Percentiles rank a stretch among this genome's conserved stretches.
Evolutionary conservation across 805 yeast genomes (phyloP).

Genomic region (Kodamaea laetipori): DNA sequence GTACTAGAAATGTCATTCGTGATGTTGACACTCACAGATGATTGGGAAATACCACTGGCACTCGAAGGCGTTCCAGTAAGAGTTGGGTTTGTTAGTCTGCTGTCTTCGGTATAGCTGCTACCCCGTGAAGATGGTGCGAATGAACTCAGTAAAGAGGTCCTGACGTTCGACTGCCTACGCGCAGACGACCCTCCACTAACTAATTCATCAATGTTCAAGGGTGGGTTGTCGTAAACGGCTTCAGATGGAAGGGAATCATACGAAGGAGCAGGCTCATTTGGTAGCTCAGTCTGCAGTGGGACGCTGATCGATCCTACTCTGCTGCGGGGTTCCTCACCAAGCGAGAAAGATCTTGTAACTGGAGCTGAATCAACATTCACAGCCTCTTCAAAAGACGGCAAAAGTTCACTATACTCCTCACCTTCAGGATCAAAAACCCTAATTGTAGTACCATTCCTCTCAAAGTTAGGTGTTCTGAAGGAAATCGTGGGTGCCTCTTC

Average conservation of each 20-base stretch:
- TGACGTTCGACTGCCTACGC: constrained; percentile 24
- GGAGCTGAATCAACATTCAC: constrained; percentile 47
- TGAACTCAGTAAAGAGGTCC: constrained; percentile 33
- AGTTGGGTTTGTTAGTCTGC: background rate
- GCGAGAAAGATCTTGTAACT: constrained; percentile 37
- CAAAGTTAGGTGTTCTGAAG: constrained; percentile 44
- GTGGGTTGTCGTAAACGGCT: constrained; percentile 7
- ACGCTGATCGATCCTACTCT: constrained; percentile 31
- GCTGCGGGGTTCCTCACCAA: constrained; percentile 42
- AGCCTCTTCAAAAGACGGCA: constrained; percentile 72
- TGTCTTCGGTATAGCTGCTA: constrained; percentile 1
- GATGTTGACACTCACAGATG: background rate
- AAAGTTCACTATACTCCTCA: constrained; percentile 24
- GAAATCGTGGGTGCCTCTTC: constrained; percentile 23
- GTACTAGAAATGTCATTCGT: constrained; percentile 5
- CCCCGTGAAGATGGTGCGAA: constrained; percentile 26
- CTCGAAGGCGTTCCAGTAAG: background rate
- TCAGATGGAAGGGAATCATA: constrained; percentile 23
- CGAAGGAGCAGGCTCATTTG: constrained; percentile 36
- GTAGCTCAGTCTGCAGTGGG: constrained; percentile 12
- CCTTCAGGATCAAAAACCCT: constrained; percentile 24
- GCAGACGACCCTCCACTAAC: constrained; percentile 20
- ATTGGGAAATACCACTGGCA: background rate
- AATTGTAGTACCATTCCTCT: constrained; percentile 34
- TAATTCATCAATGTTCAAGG: constrained; percentile 31